These are phyloP conservation scores for Podaxis carcinomalis DNA, from an alignment of 768 basidiomycete species.

Conservation along the genomic window DNA sequence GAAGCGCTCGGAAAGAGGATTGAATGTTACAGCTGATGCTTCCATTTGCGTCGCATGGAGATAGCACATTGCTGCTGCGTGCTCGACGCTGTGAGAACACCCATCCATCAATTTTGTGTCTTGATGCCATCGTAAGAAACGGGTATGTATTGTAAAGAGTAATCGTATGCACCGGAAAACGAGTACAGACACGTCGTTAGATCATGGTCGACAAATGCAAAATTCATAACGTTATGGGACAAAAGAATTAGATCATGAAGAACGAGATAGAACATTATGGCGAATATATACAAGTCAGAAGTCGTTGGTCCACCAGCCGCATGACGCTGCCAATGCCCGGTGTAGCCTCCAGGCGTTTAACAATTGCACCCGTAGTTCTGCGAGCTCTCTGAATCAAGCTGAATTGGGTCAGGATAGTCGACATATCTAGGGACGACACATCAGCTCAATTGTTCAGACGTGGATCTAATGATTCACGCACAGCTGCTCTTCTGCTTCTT, in stretches of 20 bases:
- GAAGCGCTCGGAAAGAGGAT: neutral
- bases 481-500: slow-evolving; percentile 96
- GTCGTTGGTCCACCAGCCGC: slow-evolving; percentile 1
- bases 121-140: neutral
- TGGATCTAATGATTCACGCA: slow-evolving; percentile 33
- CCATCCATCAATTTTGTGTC: neutral
- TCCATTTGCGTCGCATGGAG: slow-evolving; percentile 4
- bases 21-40: neutral
- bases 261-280: slow-evolving; percentile 11
- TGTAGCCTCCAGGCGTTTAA: slow-evolving; percentile 28
- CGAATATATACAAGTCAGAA: slow-evolving; percentile 9
- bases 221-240: slow-evolving; percentile 7
- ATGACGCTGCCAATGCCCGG: slow-evolving; percentile 1
- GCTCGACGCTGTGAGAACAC: slow-evolving; percentile 1
- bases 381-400: slow-evolving; percentile 88
- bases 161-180: neutral
- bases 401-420: slow-evolving; percentile 98
- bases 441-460: slow-evolving; percentile 7
- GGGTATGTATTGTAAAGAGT: slow-evolving; percentile 12
- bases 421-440: slow-evolving; percentile 63
- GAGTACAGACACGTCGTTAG: slow-evolving; percentile 11
- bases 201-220: slow-evolving; percentile 7
- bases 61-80: neutral
- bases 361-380: slow-evolving; percentile 94
- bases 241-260: slow-evolving; percentile 11